Percentiles rank a stretch among this genome's conserved stretches.
Conservation (phyloP, 306 rosid genomes). For the Quercus glauca region DNA sequence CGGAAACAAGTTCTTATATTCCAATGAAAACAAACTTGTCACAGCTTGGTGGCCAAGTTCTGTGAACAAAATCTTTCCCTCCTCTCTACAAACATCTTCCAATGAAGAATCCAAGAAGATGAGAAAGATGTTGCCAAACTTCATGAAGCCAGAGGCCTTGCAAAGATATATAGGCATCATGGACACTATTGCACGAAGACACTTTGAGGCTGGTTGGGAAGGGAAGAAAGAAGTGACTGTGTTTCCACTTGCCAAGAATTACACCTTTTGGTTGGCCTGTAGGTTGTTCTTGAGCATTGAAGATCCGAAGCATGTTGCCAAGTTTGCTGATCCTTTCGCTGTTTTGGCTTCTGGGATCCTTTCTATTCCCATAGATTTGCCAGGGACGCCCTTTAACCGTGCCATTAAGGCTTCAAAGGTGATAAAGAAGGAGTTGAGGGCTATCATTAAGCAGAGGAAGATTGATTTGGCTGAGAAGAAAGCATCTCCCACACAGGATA, state of each 20-base stretch:
- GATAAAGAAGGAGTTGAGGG: background rate
- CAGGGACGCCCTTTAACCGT: background rate
- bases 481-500: conserved; percentile 6
- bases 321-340: background rate
- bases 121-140: background rate
- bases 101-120: conserved; percentile 1
- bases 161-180: conserved; percentile 3
- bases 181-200: background rate
- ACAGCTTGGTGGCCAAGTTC: conserved; percentile 17
- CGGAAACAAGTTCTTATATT: conserved; percentile 1
- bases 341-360: conserved; percentile 5
- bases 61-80: conserved; percentile 9
- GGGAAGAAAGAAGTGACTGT: background rate
- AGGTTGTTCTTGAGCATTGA: conserved; percentile 7
- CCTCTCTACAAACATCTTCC: background rate
- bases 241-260: background rate
- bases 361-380: conserved; percentile 1
- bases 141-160: conserved; percentile 17
- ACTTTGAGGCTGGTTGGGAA: conserved; percentile 5
- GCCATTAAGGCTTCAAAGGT: background rate
- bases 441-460: conserved; percentile 5
- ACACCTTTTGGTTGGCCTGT: background rate
- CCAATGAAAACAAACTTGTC: conserved; percentile 4
- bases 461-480: background rate
- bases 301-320: background rate